These are phyloP conservation scores for Apiospora phragmitis DNA, from an alignment of 2,329 filamentous ascomycete species.

Conservation along the genomic window DNA sequence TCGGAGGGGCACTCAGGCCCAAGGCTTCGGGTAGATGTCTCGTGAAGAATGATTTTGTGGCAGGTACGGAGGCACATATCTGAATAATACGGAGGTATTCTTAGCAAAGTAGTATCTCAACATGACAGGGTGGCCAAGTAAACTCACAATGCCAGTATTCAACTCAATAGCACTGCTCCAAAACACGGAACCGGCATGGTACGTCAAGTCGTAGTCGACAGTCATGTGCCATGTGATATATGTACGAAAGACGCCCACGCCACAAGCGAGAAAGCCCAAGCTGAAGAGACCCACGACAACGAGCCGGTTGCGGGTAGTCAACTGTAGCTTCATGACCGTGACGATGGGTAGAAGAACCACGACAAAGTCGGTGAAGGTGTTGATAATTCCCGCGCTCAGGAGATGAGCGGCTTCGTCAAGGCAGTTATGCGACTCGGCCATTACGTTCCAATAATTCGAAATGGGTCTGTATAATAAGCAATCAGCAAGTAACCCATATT, in stretches of 20 bases:
- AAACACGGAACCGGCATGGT: constrained; percentile 35
- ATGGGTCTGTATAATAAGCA: constrained; percentile 26
- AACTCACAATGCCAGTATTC: constrained; percentile 38
- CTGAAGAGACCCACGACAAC: constrained; percentile 46
- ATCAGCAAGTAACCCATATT: background rate
- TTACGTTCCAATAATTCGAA: constrained; percentile 37
- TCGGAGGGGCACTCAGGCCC: background rate
- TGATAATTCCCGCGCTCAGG: constrained; percentile 54
- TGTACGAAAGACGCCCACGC: constrained; percentile 33
- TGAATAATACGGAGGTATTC: constrained; percentile 14
- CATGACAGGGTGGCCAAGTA: background rate
- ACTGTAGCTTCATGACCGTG: constrained; percentile 43
- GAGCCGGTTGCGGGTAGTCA: constrained; percentile 45
- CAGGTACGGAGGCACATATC: constrained; percentile 46
- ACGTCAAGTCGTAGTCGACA: constrained; percentile 27
- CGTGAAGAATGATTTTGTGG: constrained; percentile 44
- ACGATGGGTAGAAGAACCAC: constrained; percentile 49
- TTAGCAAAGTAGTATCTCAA: background rate
- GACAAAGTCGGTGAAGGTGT: constrained; percentile 57
- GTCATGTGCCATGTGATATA: constrained; percentile 33
- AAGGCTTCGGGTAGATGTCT: background rate
- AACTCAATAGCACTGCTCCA: constrained; percentile 36
- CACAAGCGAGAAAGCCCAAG: constrained; percentile 44
- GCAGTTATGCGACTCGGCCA: constrained; percentile 35
- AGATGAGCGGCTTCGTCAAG: constrained; percentile 50